These are phyloP conservation scores for Pseudopyricularia cyperi DNA, from an alignment of 2,329 filamentous ascomycete genomes.

Conservation along the genomic window DNA sequence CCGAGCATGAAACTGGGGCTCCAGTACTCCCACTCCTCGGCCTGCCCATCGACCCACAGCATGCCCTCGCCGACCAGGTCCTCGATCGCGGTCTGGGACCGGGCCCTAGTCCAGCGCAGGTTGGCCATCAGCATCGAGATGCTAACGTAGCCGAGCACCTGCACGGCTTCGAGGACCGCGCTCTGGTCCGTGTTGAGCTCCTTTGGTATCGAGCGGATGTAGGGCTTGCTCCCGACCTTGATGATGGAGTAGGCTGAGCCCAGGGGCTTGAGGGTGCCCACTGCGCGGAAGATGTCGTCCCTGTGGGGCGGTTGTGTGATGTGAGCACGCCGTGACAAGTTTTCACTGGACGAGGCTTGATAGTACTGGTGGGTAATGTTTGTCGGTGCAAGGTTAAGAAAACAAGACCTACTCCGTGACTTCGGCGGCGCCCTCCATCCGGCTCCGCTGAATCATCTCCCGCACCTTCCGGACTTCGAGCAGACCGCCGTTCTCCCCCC, in stretches of 20 bases:
- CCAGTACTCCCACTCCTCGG: constrained; percentile 86
- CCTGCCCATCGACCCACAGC: constrained; percentile 87
- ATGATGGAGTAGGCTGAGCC: constrained; percentile 81
- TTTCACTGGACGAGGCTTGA: not conserved
- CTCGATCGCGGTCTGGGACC: constrained; percentile 81
- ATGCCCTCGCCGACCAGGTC: constrained; percentile 81
- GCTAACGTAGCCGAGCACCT: constrained; percentile 80
- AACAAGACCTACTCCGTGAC: constrained; percentile 54
- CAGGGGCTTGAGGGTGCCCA: constrained; percentile 74
- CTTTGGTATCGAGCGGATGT: constrained; percentile 86
- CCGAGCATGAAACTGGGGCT: constrained; percentile 61
- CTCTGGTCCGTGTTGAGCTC: constrained; percentile 93
- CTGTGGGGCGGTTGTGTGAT: constrained; percentile 18
- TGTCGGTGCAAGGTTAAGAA: not conserved
- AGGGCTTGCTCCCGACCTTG: constrained; percentile 68
- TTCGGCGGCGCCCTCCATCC: constrained; percentile 63
- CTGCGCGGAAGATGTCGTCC: constrained; percentile 83
- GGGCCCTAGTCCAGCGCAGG: constrained; percentile 68
- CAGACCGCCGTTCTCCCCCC: constrained; percentile 83
- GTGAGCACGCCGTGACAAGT: not conserved
- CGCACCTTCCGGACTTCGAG: constrained; percentile 73
- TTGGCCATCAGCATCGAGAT: constrained; percentile 82
- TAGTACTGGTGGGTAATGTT: not conserved
- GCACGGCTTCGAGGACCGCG: constrained; percentile 79
- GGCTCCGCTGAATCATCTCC: constrained; percentile 58